These are phyloP conservation scores for Alternaria sp. DNA, from an alignment of 2,329 filamentous ascomycete species.

Conservation along the genomic window DNA sequence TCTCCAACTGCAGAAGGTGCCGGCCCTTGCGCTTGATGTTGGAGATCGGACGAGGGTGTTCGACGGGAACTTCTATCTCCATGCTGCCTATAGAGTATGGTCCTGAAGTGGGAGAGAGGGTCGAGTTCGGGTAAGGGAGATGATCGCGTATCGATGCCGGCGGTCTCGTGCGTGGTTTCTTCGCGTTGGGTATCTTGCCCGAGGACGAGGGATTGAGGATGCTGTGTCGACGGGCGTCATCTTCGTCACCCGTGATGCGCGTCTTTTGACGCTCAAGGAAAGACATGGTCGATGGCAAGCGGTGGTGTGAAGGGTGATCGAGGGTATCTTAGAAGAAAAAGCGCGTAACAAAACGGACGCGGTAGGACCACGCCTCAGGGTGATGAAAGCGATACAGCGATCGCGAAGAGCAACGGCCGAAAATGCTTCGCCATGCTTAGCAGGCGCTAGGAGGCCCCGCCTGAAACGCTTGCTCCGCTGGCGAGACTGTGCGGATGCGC, in stretches of 20 bases:
- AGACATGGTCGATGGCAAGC: constrained; percentile 24
- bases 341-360: neutral
- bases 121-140: constrained; percentile 51
- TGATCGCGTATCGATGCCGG: constrained; percentile 57
- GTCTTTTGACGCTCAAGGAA: constrained; percentile 36
- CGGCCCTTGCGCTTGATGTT: constrained; percentile 57
- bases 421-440: constrained; percentile 19
- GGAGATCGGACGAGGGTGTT: constrained; percentile 56
- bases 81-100: constrained; percentile 59
- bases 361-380: neutral
- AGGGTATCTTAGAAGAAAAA: constrained; percentile 7
- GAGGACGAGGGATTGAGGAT: constrained; percentile 23
- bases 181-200: constrained; percentile 49
- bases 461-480: neutral
- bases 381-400: neutral
- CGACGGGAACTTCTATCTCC: constrained; percentile 62
- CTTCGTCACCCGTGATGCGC: constrained; percentile 34
- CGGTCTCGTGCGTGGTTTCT: constrained; percentile 57
- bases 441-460: neutral
- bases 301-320: neutral
- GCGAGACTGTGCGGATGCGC: constrained; percentile 4
- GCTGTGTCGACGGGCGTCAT: constrained; percentile 26
- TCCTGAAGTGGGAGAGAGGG: constrained; percentile 59
- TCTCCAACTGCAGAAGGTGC: constrained; percentile 61
- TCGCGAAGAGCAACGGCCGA: neutral